These are phyloP conservation scores for Epichloe bromicola DNA, from an alignment of 2,329 filamentous ascomycete genomes.

Conservation along the genomic window DNA sequence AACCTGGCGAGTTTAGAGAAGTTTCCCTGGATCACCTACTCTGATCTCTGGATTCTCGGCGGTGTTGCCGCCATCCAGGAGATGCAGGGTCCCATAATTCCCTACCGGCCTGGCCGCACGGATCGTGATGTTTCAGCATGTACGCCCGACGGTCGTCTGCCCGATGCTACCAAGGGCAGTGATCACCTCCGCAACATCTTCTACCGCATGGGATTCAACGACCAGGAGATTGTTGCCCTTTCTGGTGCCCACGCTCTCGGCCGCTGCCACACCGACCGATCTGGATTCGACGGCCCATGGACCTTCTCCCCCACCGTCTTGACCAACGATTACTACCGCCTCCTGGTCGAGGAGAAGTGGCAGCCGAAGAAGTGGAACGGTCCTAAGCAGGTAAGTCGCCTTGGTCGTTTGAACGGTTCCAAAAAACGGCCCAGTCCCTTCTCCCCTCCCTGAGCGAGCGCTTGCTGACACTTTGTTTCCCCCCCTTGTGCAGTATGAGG, in stretches of 20 bases:
- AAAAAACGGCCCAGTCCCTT: background rate
- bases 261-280: slow-evolving; percentile 80
- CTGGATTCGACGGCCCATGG: slow-evolving; percentile 81
- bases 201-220: slow-evolving; percentile 93
- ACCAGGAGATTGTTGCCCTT: slow-evolving; percentile 90
- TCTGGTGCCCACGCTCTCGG: slow-evolving; percentile 76
- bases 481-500: slow-evolving; percentile 55
- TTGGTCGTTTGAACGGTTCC: background rate
- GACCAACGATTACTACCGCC: slow-evolving; percentile 89
- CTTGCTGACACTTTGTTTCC: slow-evolving; percentile 4
- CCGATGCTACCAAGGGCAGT: slow-evolving; percentile 66
- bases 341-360: slow-evolving; percentile 89
- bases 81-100: slow-evolving; percentile 79
- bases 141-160: slow-evolving; percentile 81
- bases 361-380: slow-evolving; percentile 82
- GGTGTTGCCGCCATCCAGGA: slow-evolving; percentile 85
- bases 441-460: slow-evolving; percentile 3
- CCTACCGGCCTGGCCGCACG: slow-evolving; percentile 73
- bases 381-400: slow-evolving; percentile 48
- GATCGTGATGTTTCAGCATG: slow-evolving; percentile 73
- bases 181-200: slow-evolving; percentile 87
- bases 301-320: slow-evolving; percentile 77
- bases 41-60: slow-evolving; percentile 88
- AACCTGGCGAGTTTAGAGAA: slow-evolving; percentile 27
- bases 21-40: slow-evolving; percentile 93